These are phyloP conservation scores for bread wheat (Triticum aestivum) DNA, from an alignment of 176 grass and related monocot genomes.

Conservation along the genomic window DNA sequence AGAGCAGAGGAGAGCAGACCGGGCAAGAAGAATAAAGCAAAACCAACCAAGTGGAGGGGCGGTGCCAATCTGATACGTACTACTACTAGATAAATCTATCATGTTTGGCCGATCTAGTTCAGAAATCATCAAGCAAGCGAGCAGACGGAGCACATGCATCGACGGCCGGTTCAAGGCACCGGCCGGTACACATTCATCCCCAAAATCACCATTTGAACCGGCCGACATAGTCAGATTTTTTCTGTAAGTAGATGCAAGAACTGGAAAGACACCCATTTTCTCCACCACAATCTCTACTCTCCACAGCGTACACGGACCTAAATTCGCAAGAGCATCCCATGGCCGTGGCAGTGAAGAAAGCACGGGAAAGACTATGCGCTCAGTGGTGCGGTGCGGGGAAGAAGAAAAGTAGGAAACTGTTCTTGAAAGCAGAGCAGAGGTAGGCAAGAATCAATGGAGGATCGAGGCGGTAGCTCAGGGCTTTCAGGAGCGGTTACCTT, in stretches of 20 bases:
- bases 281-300: too few species aligned
- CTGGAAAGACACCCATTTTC: too few species aligned
- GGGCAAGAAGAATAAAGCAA: constrained; percentile 5
- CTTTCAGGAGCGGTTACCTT: background rate
- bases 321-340: background rate
- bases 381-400: background rate
- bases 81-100: too few species aligned
- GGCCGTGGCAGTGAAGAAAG: background rate
- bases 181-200: too few species aligned
- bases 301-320: background rate
- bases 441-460: background rate
- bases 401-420: background rate
- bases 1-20: background rate
- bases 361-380: too few species aligned
- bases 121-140: too few species aligned
- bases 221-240: too few species aligned
- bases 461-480: too few species aligned
- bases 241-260: too few species aligned
- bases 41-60: background rate
- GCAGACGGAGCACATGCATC: background rate
- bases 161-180: too few species aligned
- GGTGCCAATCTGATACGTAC: background rate
- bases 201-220: too few species aligned
- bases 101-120: too few species aligned
- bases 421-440: background rate